Evolutionary conservation across 2,329 filamentous ascomycete genomes (phyloP), one percentile per base, ranked within the genome.

Genomic region (Xylaria sp.): DNA sequence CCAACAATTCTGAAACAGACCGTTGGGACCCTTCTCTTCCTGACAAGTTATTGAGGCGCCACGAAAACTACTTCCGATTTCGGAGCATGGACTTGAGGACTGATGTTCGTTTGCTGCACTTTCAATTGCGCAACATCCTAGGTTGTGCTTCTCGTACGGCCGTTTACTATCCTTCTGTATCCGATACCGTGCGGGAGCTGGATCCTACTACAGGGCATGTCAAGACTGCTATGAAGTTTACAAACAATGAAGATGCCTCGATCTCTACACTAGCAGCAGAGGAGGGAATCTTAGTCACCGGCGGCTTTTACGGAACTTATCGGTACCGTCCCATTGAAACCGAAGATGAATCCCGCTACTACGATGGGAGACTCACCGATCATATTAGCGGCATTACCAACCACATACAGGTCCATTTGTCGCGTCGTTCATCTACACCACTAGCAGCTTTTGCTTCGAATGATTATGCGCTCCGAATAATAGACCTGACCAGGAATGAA

Each of bases 51-150:
- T 76, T 86, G 5, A 80, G 81, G 0, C 77, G 80, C 13, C 78
- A 74, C 0, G 83, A 85, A 20, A 86, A 80, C 72, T 90, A 86
- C 75, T 90, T 90, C 75, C 83, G 84, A 60, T 91, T 90, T 75
- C 83, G 83, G 50, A 83, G 81, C 48, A 89, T 89, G 84, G 82
- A 87, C 69, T 81, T 90, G 51, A 82, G 84, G 55, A 82, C 81
- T 23, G 82, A 88, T 60, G 81, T 89, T 28, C 82, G 84, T 69
- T 78, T 91, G 20, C 82, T 87, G n/a, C 90, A 92, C 78, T 91
- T 91, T 69, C 90, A 92, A 75, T 81, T 91, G 13, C 87, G 90
- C 52, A 90, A 90, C 73, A 82, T 90, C 18, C 79, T 92, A 23
- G 87, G 87, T 2, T 86, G 85, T 73, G 83, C 86, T 5, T 87